Base-by-base conservation (phyloP, 768 basidiomycete species). In the Xerocomellus amylosporus region DNA sequence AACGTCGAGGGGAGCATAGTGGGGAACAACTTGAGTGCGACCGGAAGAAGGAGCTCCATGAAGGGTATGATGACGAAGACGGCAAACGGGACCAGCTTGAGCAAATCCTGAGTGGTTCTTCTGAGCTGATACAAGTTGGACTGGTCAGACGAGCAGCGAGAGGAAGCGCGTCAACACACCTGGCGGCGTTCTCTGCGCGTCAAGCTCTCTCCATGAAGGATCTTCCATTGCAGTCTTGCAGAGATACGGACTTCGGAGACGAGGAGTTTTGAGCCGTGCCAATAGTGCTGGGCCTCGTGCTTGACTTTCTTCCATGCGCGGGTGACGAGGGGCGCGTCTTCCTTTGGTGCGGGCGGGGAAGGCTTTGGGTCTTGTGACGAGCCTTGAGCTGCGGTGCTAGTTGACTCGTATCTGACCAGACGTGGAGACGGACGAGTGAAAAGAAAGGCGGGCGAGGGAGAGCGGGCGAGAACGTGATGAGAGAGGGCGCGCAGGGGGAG, bases 1-100 rank as follows among this genome's bases (percentile, higher is more conserved):
- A 99, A 98, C 0, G 97, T 99, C 0, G 92, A 95, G 0, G 97
- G 97, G 6, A 99, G 83, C 93, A 98, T 98, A 72, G 90, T 98
- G 14, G 97, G 97, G 81, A 99, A 99, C 41, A 99, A 74, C 71
- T 96, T 97, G 60, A 99, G 80, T 0, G 94, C 95, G 38, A 99
- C 92, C 2, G 97, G 97, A 3, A 99, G 83, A 5, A 99, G 79
- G 17, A 99, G 70, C 69, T 98, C 97, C 96, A 98, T 98, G 79
- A 98, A 98, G 1, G 97, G 97, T 3, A 99, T 92, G 63, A 97
- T 78, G 58, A 98, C 68, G 75, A 99, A 98, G 46, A 93, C 93
- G 8, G 90, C 84, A 73, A 99, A 99, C 1, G 97, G 97, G 22
- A 98, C 86, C 14, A 99, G 85, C 30, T 97, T 85, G 49, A 99